Conservation (phyloP, 345 rosid genomes). For the Syzygium grande region DNA sequence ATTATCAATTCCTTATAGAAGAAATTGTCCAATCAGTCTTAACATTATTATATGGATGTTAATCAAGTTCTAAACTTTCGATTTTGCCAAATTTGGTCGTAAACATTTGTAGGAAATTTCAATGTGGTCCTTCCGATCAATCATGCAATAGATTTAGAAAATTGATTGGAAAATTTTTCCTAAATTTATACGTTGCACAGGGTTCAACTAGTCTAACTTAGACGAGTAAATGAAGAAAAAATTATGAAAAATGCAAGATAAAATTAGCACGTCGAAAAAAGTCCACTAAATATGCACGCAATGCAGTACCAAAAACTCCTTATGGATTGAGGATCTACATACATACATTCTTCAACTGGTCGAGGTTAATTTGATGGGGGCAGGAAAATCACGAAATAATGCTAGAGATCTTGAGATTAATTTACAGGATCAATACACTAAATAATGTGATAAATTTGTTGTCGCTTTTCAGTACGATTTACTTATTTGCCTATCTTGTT, state of each 20-base stretch:
- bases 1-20: neutral
- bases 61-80: accelerated
- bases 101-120: accelerated
- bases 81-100: accelerated
- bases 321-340: neutral
- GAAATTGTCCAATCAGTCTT: neutral
- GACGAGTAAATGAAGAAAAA: neutral
- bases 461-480: neutral
- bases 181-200: neutral
- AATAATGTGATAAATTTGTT: neutral
- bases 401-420: neutral
- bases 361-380: neutral
- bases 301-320: neutral
- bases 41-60: neutral
- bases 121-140: accelerated
- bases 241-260: neutral
- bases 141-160: accelerated
- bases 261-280: neutral
- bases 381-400: neutral
- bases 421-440: neutral
- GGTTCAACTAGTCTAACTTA: neutral
- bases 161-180: neutral
- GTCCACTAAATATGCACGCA: neutral
- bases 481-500: neutral
- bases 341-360: neutral